Percentiles rank a stretch among this genome's conserved stretches.
Evolutionary conservation across 1,284 basidiomycete species (phyloP).

Genomic region (Baeospora myosura): DNA sequence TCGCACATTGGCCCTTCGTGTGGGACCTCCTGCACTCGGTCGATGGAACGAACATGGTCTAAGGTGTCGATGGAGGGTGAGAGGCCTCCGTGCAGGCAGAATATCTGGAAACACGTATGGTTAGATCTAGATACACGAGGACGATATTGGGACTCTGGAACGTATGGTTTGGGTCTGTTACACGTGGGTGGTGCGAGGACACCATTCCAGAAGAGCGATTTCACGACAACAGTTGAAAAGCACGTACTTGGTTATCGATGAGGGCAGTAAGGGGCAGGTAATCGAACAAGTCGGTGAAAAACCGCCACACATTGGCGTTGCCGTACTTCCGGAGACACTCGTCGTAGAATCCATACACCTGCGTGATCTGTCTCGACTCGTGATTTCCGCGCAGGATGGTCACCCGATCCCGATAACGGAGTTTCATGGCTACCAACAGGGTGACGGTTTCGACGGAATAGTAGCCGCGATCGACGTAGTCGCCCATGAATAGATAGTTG

Average conservation of each 20-base stretch:
- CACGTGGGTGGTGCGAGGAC: conserved; percentile 9
- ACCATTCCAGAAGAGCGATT: not conserved
- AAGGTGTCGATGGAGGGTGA: conserved; percentile 99
- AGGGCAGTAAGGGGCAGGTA: conserved; percentile 95
- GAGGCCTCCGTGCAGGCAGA: conserved; percentile 97
- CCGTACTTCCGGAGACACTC: conserved; percentile 99
- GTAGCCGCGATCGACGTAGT: conserved; percentile 99
- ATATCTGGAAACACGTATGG: conserved; percentile 61
- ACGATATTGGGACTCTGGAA: not conserved
- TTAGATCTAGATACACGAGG: conserved; percentile 16
- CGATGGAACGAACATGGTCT: conserved; percentile 97
- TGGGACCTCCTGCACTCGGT: conserved; percentile 97
- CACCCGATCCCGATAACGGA: conserved; percentile 96
- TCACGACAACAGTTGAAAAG: conserved; percentile 1
- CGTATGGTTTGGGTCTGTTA: not conserved
- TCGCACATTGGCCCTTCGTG: conserved; percentile 99
- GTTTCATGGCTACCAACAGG: conserved; percentile 94
- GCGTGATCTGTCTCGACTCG: conserved; percentile 98
- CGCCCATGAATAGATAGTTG: conserved; percentile 99
- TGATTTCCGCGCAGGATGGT: conserved; percentile 98
- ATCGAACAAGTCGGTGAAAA: conserved; percentile 98
- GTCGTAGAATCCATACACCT: conserved; percentile 99
- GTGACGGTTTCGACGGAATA: conserved; percentile 99
- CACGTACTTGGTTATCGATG: conserved; percentile 94
- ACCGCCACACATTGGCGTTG: conserved; percentile 99